Evolutionary conservation across 768 basidiomycete species (phyloP).

Genomic region (Leccinum longicurvipes): DNA sequence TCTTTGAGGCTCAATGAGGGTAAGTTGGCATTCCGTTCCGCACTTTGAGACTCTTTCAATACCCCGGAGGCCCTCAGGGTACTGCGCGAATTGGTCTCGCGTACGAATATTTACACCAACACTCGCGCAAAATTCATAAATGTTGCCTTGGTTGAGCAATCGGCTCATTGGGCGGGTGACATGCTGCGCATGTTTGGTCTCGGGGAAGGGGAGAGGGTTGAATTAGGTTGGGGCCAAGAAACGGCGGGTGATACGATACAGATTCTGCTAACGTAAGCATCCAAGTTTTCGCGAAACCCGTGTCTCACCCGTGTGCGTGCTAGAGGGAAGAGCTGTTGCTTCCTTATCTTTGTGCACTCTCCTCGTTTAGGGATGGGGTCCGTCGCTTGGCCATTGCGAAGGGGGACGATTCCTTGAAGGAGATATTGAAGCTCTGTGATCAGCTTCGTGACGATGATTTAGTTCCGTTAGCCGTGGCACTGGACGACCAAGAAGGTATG

Average conservation of each 20-base stretch:
- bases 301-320: neutral
- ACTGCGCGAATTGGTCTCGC: conserved; percentile 77
- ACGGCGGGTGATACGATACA: conserved; percentile 36
- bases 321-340: conserved; percentile 84
- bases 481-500: conserved; percentile 93
- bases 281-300: neutral
- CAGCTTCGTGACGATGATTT: conserved; percentile 86
- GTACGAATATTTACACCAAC: conserved; percentile 86
- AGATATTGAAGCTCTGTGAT: conserved; percentile 86
- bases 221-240: conserved; percentile 86
- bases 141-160: conserved; percentile 58
- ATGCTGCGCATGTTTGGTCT: conserved; percentile 82
- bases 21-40: conserved; percentile 75
- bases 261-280: conserved; percentile 44
- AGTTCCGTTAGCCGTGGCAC: conserved; percentile 89
- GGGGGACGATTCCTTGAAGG: conserved; percentile 60
- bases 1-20: conserved; percentile 62
- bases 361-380: conserved; percentile 89
- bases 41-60: conserved; percentile 96
- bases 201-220: conserved; percentile 60
- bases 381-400: conserved; percentile 77
- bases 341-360: conserved; percentile 83
- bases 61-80: conserved; percentile 79
- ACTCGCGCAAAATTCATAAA: conserved; percentile 56
- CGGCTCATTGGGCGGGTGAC: conserved; percentile 64